Evolutionary conservation across 257 asterid species (phyloP).

Genomic region (Thymus mandschuricus): DNA sequence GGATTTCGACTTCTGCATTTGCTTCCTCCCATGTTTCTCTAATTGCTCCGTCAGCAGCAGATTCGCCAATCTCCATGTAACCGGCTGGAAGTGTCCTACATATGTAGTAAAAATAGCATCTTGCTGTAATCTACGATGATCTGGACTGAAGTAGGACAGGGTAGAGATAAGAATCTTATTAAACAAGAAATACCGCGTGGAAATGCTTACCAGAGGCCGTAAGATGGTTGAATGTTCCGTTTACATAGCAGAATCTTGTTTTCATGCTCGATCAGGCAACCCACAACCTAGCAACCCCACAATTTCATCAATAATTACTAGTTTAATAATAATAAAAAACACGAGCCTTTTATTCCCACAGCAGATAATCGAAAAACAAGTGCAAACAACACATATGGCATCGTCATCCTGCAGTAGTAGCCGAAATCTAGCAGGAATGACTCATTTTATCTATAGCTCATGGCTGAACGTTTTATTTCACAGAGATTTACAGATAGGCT

Average conservation of each 20-base stretch:
- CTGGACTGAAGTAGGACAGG: not conserved
- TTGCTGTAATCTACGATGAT: not conserved
- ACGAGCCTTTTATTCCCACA: constrained; percentile 7
- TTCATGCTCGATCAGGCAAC: constrained; percentile 95
- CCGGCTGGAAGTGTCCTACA: constrained; percentile 98
- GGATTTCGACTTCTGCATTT: constrained; percentile 81
- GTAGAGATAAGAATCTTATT: not conserved
- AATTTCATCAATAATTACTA: constrained; percentile 17
- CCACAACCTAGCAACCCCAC: constrained; percentile 67
- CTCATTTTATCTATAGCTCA: not conserved
- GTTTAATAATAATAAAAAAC: not conserved
- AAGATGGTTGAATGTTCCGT: constrained; percentile 91
- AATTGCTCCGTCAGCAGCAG: constrained; percentile 88
- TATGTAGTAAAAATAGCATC: not conserved
- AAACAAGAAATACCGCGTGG: not conserved
- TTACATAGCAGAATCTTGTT: constrained; percentile 83
- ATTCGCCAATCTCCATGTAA: constrained; percentile 94
- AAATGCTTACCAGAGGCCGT: constrained; percentile 85
- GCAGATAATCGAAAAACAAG: not conserved
- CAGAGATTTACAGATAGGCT: not conserved
- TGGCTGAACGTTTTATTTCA: too few relatives aligned
- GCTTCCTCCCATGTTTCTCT: constrained; percentile 99
- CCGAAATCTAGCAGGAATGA: constrained; percentile 7
- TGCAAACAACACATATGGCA: not conserved
- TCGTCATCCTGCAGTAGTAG: not conserved